A percentile compares a stretch with the other conserved stretches of the same genome.
These are phyloP conservation scores for Crucibulum cyathiforme DNA, from an alignment of 1,284 basidiomycete genomes.

Conservation along the genomic window DNA sequence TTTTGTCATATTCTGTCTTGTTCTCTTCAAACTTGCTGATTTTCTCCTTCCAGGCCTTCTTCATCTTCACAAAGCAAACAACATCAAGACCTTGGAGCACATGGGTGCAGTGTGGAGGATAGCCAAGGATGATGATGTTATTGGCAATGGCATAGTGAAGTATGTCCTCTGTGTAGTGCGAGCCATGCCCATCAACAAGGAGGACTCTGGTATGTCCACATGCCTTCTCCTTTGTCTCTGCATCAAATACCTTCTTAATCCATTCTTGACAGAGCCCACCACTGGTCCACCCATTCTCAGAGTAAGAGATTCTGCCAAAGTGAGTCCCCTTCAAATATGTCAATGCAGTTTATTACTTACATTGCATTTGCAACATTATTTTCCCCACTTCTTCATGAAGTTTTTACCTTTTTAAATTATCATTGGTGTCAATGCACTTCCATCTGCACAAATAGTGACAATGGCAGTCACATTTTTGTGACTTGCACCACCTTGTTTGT, in stretches of 20 bases:
- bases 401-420: constrained; percentile 41
- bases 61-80: constrained; percentile 40
- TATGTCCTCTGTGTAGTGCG: constrained; percentile 41
- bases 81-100: constrained; percentile 44
- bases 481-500: constrained; percentile 26
- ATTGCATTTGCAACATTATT: constrained; percentile 29
- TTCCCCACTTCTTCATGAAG: constrained; percentile 32
- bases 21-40: constrained; percentile 17
- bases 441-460: constrained; percentile 39
- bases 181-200: constrained; percentile 46
- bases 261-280: constrained; percentile 31
- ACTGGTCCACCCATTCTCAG: constrained; percentile 36
- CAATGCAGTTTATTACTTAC: constrained; percentile 15
- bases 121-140: constrained; percentile 43
- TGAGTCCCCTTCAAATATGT: neutral
- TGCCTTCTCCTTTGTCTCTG: constrained; percentile 38
- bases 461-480: constrained; percentile 39
- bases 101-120: constrained; percentile 48
- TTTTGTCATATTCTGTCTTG: constrained; percentile 12
- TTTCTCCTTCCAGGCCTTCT: constrained; percentile 14
- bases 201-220: constrained; percentile 30
- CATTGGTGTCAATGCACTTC: constrained; percentile 25
- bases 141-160: constrained; percentile 33
- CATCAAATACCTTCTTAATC: constrained; percentile 42
- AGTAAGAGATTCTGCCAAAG: constrained; percentile 16